Base-by-base conservation (phyloP, 768 basidiomycete species). In the Flagelloscypha sp. region DNA sequence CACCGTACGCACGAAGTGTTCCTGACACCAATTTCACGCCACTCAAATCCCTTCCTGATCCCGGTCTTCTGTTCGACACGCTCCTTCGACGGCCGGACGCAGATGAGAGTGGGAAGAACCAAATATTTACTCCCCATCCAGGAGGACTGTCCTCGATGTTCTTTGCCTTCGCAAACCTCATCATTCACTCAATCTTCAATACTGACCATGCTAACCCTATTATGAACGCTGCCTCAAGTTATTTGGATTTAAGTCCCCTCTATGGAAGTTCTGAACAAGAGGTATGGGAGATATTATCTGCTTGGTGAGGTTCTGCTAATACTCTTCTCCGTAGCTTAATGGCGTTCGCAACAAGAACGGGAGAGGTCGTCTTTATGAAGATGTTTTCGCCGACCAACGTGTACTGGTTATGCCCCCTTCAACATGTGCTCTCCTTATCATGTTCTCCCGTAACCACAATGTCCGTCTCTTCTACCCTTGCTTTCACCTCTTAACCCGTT, bases 361-460 rank as follows among this genome's bases (percentile, higher is more conserved):
- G 0, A 57, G 66, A 6, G 78, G 78, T 3, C 44, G 68, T 22
- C 53, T 79, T 1, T 68, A 62, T 43, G 66, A 70, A 2, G 78
- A 81, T 44, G 57, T 61, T 0, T 74, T 76, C 49, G 59, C 65
- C 1, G 76, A 79, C 42, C 61, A 65, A 16, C 58, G 76, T 1
- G 50, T 78, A 3, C 31, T 64, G 20, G 65, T 78, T 47, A 53
- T 77, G 30, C 70, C 75, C 3, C 74, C 79, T 2, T 65, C 72
- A 1, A 54, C 66, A 2, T 63, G 65, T 17, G 77, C 68, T 6
- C 55, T 80, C 6, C 58, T 79, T 3, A 62, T 79, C 17, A 40
- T 80, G 4, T 70, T 77, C 49, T 64, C 61, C 42, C 57, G 78
- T 7, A 79, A 78, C 48, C 76, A 79, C 48, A 79, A 74, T 48